Evolutionary conservation across 2,329 filamentous ascomycete genomes (phyloP), one percentile per base, ranked within the genome.

Genomic region (Rutstroemia sp.): DNA sequence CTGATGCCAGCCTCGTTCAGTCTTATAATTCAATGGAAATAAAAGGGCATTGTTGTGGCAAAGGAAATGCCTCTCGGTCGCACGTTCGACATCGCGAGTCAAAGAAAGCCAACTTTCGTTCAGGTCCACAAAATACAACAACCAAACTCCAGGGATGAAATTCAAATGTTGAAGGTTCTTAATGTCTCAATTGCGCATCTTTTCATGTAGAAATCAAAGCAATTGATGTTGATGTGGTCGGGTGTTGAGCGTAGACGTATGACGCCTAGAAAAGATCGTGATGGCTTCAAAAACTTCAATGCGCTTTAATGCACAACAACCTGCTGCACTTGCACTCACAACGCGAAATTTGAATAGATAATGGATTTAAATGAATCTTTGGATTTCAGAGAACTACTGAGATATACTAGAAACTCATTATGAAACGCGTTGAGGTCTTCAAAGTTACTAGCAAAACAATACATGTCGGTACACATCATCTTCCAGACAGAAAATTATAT

Each of bases 261-360:
- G 45, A 49, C 39, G 48, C 21, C 19, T 48, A 17, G 21, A 49
- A 54, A 54, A 49, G n/a, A 50, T 54, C 34, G 44, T 25, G 52
- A 54, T 48, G 37, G 45, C 48, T 54, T 47, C 48, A 54, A 54
- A 54, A 19, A 38, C 6, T 23, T 39, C 37, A 41, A 49, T 30
- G 37, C 38, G 19, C 27, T 30, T 2, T 21, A 37, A 42, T 47
- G 23, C 49, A 47, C 23, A 49, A 2, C 14, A 30, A 21, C 14
- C 7, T 42, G 45, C 39, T 49, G 46, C 34, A 56, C 58, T 46
- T 48, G 50, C 44, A 57, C 38, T 50, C n/a, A 39, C 51, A 48
- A 45, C 39, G 19, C n/a, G 23, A 38, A 23, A 47, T 23, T 34
- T 41, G 46, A 8, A 50, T 16, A 12, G 14, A 49, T 19, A 17